Base-by-base conservation (phyloP, 2,329 filamentous ascomycete species). In the Seiridium cupressi region DNA sequence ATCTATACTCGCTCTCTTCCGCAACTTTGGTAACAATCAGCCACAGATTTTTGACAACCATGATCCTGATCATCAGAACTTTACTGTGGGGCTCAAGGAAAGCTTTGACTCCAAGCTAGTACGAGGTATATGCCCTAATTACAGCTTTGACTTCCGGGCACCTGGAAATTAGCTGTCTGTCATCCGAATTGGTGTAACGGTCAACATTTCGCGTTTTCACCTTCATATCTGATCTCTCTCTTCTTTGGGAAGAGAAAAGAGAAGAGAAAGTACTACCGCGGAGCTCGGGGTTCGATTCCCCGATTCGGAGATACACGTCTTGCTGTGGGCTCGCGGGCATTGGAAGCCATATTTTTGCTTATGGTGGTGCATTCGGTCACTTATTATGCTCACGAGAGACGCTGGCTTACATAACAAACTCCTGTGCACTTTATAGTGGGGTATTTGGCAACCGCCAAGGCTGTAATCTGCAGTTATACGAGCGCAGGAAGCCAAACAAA, bases 281-380 rank as follows among this genome's bases (percentile, higher is more conserved):
- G 53, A 57, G 60, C 60, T 60, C 60, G 60, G 60, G 60, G 60
- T 62, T 62, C 60, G 60, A 62, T 62, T 62, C 60, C 60, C 60
- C 60, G 60, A 57, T 57, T 55, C 58, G 60, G 60, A 62, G 60
- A 26, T 42, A 10, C 49, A 10, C 13, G 8, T 36, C 11, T 53
- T 8, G 4, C 32, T 35, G 9, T 11, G 13, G 11, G 11, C 11
- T 35, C 38, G 5, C 31, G 51, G 51, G 3, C 40, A 31, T 46
- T 42, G 9, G 2, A 5, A 26, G 38, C 5, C 26, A 1, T 9
- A 1, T 57, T 44, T 38, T 47, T 35, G 31, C 32, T 18, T 57
- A 2, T 48, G 6, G 3, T 47, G 1, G 1, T 34, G 18, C 57
- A 55, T 35, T 31, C 63, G 5, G 44, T 63, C 42, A 26, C 18